Conservation (phyloP, 1,284 basidiomycete genomes). For the Singerocomus inundabilis region DNA sequence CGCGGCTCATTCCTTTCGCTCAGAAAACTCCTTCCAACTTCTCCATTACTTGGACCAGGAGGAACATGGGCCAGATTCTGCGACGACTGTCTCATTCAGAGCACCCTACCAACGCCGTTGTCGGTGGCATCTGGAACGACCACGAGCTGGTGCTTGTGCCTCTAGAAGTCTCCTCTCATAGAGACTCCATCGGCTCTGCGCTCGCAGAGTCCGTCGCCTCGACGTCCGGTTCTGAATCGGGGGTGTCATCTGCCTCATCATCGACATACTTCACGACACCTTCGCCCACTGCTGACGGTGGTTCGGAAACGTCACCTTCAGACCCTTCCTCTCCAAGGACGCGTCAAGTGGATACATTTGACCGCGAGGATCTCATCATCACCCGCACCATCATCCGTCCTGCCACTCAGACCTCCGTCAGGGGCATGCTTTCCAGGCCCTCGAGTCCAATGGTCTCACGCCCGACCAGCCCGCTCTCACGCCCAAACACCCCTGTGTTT, state of each 20-base stretch:
- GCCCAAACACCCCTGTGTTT: slow-evolving; percentile 26
- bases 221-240: slow-evolving; percentile 12
- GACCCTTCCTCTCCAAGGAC: slow-evolving; percentile 1
- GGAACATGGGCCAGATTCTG: slow-evolving; percentile 29
- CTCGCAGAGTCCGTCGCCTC: slow-evolving; percentile 19
- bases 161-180: slow-evolving; percentile 23
- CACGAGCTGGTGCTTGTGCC: slow-evolving; percentile 34
- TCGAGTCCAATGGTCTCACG: slow-evolving; percentile 28
- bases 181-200: slow-evolving; percentile 20
- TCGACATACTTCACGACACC: slow-evolving; percentile 27
- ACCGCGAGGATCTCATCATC: slow-evolving; percentile 33
- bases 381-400: slow-evolving; percentile 35
- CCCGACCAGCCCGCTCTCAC: slow-evolving; percentile 25
- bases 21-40: slow-evolving; percentile 20
- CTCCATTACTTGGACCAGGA: slow-evolving; percentile 6
- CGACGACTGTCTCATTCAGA: slow-evolving; percentile 22
- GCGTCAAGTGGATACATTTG: slow-evolving; percentile 24
- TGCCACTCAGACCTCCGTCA: slow-evolving; percentile 12
- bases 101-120: slow-evolving; percentile 13
- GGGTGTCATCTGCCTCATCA: slow-evolving; percentile 9
- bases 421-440: slow-evolving; percentile 21
- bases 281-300: slow-evolving; percentile 14
- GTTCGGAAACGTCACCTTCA: slow-evolving; percentile 4
- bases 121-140: slow-evolving; percentile 35
- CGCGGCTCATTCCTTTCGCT: slow-evolving; percentile 19